Base-by-base conservation (phyloP, 495 filamentous ascomycete genomes). In the Xylaria acuta region DNA sequence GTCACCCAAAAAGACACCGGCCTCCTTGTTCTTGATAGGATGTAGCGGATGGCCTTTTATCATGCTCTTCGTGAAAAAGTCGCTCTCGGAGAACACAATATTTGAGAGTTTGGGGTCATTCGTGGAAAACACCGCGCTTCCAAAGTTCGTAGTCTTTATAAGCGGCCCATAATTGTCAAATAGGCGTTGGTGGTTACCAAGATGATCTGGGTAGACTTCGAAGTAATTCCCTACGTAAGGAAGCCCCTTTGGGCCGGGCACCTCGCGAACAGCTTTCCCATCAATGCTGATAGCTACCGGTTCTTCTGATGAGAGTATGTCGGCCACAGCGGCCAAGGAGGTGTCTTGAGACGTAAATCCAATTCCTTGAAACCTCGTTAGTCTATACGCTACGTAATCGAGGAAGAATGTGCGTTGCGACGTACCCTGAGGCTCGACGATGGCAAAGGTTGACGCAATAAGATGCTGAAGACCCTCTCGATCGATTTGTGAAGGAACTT, bases 161-260 rank as follows among this genome's bases (percentile, higher is more conserved):
- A 90, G 71, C 0, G 80, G 81, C 5, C 88, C 88, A 75, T 88
- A 89, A 41, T 81, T 75, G 7, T 82, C 77, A 71, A 88, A 89
- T 0, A 89, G 84, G 1, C 87, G 83, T 43, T 88, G 78, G 74
- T 89, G 84, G 78, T 90, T 90, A 6, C 88, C 88, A 0, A 89
- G 76, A 70, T 87, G 87, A 75, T 90, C 88, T 0, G 88, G 87
- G 73, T 82, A 90, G 30, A 89, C 76, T 72, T 89, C 88, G 73
- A 85, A 87, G 80, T 80, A 85, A 74, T 79, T 85, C 5, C 88
- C 87, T 36, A 87, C 81, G 18, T 79, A 73, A 7, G 88, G 88
- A 5, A 89, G 73, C 5, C 81, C 84, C 2, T 74, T 72, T 3
- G 87, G 88, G 5, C 86, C 84, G 3, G 81, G 81, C 6, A 82